Base-by-base conservation (phyloP, 768 basidiomycete species). In the Auricularia sp. region DNA sequence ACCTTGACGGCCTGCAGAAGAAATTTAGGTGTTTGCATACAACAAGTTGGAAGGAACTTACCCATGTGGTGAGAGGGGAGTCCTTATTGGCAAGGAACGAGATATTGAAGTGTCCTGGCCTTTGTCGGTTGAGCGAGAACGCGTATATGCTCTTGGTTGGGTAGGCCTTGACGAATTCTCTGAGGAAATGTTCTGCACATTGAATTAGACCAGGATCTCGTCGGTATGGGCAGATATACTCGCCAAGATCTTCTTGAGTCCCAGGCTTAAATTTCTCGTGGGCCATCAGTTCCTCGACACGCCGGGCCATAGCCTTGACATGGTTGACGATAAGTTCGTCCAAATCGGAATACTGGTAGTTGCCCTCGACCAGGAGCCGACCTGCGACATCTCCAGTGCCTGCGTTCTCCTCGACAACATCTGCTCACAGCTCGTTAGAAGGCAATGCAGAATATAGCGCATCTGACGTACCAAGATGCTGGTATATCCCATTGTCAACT, bases 271-370 rank as follows among this genome's bases (percentile, higher is more conserved):
- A 98, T 74, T 97, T 97, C 70, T 98, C 97, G 70, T 94, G 91
- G 29, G 87, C 84, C 87, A 93, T 93, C 64, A 98, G 77, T 72
- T 98, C 94, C 74, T 98, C 95, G 1, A 98, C 88, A 68, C 91
- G 87, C 47, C 92, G 86, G 54, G 91, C 87, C 81, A 95, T 95
- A 8, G 93, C 88, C 78, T 93, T 91, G 51, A 98, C 87, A 74
- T 99, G 94, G 71, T 94, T 94, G 73, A 98, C 93, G 68, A 98
- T 93, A 68, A 99, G 74, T 73, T 99, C 96, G 73, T 99, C 97
- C 64, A 99, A 80, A 80, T 98, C 97, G 47, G 88, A 85, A 74
- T 95, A 98, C 44, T 81, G 83, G 72, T 95, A 92, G 65, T 83
- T 85, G 47, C 78, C 77, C 68, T 93, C 91, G 33, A 93, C 86